Conservation (phyloP, 768 basidiomycete genomes). For the Pluteus cervinus region DNA sequence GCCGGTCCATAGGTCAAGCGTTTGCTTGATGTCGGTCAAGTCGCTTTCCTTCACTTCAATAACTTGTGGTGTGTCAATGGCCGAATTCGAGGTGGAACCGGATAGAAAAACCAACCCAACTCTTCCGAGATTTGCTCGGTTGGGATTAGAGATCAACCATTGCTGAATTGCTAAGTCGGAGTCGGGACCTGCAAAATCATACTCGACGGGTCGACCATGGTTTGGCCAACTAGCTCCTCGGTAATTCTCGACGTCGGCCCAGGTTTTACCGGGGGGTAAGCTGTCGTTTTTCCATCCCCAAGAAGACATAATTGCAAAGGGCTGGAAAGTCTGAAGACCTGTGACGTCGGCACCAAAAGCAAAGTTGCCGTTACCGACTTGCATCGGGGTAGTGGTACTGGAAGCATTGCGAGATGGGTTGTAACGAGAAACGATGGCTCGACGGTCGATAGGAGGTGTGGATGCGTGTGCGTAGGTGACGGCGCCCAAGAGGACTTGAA, state of each 20-base stretch:
- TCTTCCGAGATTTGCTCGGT: conserved; percentile 49
- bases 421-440: conserved; percentile 38
- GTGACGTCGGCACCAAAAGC: conserved; percentile 56
- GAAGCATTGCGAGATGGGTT: conserved; percentile 46
- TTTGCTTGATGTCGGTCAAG: conserved; percentile 29
- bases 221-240: conserved; percentile 44
- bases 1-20: conserved; percentile 53
- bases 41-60: conserved; percentile 31
- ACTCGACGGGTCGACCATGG: conserved; percentile 43
- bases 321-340: conserved; percentile 51
- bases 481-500: too few relatives aligned
- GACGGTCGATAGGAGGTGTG: conserved; percentile 38
- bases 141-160: conserved; percentile 55
- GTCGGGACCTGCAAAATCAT: conserved; percentile 40
- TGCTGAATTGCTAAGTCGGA: conserved; percentile 36
- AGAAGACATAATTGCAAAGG: conserved; percentile 48
- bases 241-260: conserved; percentile 39
- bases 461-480: too few relatives aligned
- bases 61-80: conserved; percentile 16
- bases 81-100: too few relatives aligned
- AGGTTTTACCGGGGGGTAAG: conserved; percentile 35
- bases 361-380: conserved; percentile 58
- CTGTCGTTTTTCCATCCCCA: conserved; percentile 63
- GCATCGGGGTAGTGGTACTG: conserved; percentile 43
- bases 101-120: conserved; percentile 40